Evolutionary conservation across 2,329 filamentous ascomycete genomes (phyloP).

Genomic region (Ceratocystis ficicola): DNA sequence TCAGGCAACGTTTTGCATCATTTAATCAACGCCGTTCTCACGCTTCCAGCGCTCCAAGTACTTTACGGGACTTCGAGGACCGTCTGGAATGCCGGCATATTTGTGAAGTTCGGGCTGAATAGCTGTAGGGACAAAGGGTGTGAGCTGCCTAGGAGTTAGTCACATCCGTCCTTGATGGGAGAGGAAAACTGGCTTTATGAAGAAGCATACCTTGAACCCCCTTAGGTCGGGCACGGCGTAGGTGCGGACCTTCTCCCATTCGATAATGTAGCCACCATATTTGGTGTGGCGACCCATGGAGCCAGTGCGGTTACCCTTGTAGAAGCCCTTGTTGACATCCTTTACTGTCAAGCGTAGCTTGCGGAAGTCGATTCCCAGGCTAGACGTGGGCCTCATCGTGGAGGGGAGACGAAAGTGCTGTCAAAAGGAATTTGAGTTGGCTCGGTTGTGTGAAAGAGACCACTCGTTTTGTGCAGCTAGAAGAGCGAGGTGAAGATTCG

Average conservation of each 20-base stretch:
- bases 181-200: no score
- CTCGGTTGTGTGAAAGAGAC: neutral
- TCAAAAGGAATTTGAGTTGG: neutral
- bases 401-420: neutral
- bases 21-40: slow-evolving; percentile 50
- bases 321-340: slow-evolving; percentile 83
- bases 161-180: neutral
- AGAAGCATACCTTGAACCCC: slow-evolving; percentile 53
- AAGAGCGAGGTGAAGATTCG: neutral
- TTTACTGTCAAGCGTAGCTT: slow-evolving; percentile 82
- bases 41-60: slow-evolving; percentile 57
- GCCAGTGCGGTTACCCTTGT: slow-evolving; percentile 88
- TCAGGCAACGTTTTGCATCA: neutral
- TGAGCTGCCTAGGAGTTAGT: slow-evolving; percentile 45
- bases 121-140: slow-evolving; percentile 60
- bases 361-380: slow-evolving; percentile 55
- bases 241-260: slow-evolving; percentile 80
- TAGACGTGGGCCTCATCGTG: slow-evolving; percentile 55
- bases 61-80: slow-evolving; percentile 47
- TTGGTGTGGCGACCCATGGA: slow-evolving; percentile 77
- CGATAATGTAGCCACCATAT: slow-evolving; percentile 70
- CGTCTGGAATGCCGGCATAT: slow-evolving; percentile 41
- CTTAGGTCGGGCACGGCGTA: slow-evolving; percentile 67
- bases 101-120: slow-evolving; percentile 42
- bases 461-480: neutral